Base-by-base conservation (phyloP, 1,139 yeast genomes). In the Kazachstania sp. region DNA sequence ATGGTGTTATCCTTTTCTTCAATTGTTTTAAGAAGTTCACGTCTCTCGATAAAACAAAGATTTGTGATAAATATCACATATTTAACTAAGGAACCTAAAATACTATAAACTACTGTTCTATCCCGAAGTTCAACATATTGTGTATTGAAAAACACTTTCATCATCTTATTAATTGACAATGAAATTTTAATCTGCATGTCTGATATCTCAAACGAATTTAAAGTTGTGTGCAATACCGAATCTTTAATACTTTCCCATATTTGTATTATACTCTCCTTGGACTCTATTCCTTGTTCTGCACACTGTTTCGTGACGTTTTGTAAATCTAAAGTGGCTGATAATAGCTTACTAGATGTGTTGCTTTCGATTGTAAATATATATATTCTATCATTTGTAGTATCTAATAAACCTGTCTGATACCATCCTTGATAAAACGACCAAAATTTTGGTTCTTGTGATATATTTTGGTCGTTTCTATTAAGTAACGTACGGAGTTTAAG, bases 271-370 rank as follows among this genome's bases (percentile, higher is more conserved):
- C 40, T 41, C 4, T 13, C 5, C 12, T 20, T 52, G 0, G 56
- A 52, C 35, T 35, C 46, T 38, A 49, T 41, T 2, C 54, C 54
- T 44, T 51, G 54, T 26, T 40, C 43, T 30, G 39, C 23, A 42
- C 51, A 49, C 29, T 47, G 51, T 9, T 37, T 18, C 18, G 38
- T 15, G 15, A 47, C 41, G 20, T 41, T 41, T 4, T 7, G 6
- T 15, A 40, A 28, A n/a, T 12, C 12, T n/a, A 41, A 13, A 19
- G 8, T n/a, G 8, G 39, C 15, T 3, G 15, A 11, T 2, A 34
- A 9, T 4, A 43, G 43, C 6, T 16, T 13, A 20, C 16, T 9
- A 9, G 15, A 9, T 3, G 28, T 29, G 5, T 23, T 30, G 9
- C 30, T 26, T 20, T 30, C 19, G 11, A 38, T 20, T 13, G 29